Percentiles rank a stretch among this genome's conserved stretches.
Conservation (phyloP, 2,329 filamentous ascomycete genomes). For the Dactylonectria estremocensis region DNA sequence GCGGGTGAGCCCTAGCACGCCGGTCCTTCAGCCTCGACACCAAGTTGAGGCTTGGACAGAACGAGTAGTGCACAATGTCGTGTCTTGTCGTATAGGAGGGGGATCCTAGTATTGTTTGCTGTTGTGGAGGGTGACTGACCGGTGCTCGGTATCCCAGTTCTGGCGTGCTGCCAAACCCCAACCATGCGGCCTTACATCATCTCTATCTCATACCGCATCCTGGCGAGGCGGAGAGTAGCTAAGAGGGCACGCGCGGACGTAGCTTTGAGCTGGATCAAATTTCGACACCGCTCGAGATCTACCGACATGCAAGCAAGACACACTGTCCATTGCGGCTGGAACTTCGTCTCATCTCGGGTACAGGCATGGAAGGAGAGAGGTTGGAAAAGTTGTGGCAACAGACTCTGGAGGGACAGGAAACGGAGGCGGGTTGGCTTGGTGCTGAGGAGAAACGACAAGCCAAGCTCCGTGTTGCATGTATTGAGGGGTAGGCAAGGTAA, state of each 20-base stretch:
- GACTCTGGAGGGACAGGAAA: constrained; percentile 11
- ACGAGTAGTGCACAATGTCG: not conserved
- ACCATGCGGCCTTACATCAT: constrained; percentile 33
- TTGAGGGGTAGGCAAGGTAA: constrained; percentile 10
- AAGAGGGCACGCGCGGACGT: not conserved
- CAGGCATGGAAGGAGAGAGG: not conserved
- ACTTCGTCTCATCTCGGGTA: not conserved
- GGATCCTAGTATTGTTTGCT: constrained; percentile 11
- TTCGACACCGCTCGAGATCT: not conserved
- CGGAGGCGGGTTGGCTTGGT: constrained; percentile 5
- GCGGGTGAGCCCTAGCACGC: constrained; percentile 9
- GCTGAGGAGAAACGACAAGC: constrained; percentile 13
- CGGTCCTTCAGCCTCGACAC: not conserved
- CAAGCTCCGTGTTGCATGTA: constrained; percentile 10
- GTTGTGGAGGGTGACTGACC: constrained; percentile 3
- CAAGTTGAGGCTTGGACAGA: not conserved
- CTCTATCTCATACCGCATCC: constrained; percentile 42
- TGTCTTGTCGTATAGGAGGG: not conserved
- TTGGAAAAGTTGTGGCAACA: not conserved
- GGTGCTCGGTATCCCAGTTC: not conserved
- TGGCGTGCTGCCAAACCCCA: not conserved
- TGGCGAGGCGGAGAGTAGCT: constrained; percentile 4
- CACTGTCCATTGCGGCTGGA: constrained; percentile 21
- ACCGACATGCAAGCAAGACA: constrained; percentile 16
- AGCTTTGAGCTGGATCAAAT: not conserved